Evolutionary conservation across 2,329 filamentous ascomycete species (phyloP), one percentile per base, ranked within the genome.

Genomic region (Didymella pinodella): DNA sequence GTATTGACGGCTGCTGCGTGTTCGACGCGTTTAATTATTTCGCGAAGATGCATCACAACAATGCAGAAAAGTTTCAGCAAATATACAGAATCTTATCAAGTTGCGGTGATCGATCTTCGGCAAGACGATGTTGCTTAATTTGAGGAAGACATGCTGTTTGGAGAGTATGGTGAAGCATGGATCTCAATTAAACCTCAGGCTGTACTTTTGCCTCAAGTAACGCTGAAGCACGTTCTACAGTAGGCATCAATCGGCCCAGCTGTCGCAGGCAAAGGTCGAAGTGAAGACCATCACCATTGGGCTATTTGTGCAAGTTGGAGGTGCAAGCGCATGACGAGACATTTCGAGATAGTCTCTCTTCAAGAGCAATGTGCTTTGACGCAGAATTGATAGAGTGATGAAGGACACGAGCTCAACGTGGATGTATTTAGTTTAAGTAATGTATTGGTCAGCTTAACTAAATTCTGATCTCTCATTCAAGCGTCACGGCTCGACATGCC

Each of bases 401-500:
- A 4, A 45, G 29, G 7, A 14, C 12, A 26, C 40, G 22, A 26
- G n/a, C 6, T 14, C 41, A 28, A 43, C 11, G 11, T 22, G 22
- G 22, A 22, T 22, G 3, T 22, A 22, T 22, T 22, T 22, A 22
- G 22, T 22, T 22, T 0, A 22, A 22, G 22, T 22, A 22, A 3
- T 22, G 22, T 22, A 22, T 22, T 22, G 22, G 22, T 22, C 22
- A 22, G 22, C 22, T 22, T 22, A 22, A 22, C 3, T 2, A 2
- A 22, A 2, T 22, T 22, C 22, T 3, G 3, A 2, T 22, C 22
- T 3, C 3, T 22, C 22, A 22, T 44, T 41, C 20, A 2, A 14
- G 2, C 18, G 31, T 28, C 28, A 16, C 59, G 57, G 59, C 48
- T 57, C 43, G 31, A 65, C 48, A 59, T 65, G 47, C 61, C 47